Conservation (phyloP, 2,329 filamentous ascomycete genomes). For the Aspergillus tubingensis region DNA sequence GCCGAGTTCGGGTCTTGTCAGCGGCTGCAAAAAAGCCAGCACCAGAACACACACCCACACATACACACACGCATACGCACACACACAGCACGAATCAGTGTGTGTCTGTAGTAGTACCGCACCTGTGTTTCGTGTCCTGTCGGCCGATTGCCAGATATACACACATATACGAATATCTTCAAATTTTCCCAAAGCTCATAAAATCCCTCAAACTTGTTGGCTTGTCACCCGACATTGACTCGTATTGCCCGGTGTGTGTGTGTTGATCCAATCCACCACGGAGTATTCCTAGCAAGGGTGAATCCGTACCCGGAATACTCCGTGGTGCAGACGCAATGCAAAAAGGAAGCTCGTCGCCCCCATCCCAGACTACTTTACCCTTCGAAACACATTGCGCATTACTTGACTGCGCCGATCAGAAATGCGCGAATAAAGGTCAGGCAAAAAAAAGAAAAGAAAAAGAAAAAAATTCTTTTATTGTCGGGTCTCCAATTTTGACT, state of each 20-base stretch:
- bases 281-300: background rate
- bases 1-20: constrained; percentile 20
- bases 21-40: constrained; percentile 1
- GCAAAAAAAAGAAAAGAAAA: too few species aligned
- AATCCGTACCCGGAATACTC: background rate
- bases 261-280: background rate
- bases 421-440: constrained; percentile 12
- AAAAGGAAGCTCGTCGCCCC: background rate
- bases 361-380: too few species aligned
- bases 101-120: background rate
- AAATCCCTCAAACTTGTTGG: background rate
- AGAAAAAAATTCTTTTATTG: constrained; percentile 5
- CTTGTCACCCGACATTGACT: background rate
- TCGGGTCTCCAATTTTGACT: constrained; percentile 7
- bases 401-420: constrained; percentile 8
- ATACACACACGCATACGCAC: too few species aligned
- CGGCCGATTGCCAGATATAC: background rate
- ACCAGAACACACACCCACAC: too few species aligned
- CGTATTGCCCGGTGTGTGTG: background rate
- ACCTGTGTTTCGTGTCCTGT: background rate
- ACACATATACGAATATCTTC: background rate
- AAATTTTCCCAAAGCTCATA: background rate
- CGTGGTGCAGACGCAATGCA: constrained; percentile 1
- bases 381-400: background rate
- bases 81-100: background rate